Base-by-base conservation (phyloP, 371 early-diverging fungal species). In the Mucor mucedo region DNA sequence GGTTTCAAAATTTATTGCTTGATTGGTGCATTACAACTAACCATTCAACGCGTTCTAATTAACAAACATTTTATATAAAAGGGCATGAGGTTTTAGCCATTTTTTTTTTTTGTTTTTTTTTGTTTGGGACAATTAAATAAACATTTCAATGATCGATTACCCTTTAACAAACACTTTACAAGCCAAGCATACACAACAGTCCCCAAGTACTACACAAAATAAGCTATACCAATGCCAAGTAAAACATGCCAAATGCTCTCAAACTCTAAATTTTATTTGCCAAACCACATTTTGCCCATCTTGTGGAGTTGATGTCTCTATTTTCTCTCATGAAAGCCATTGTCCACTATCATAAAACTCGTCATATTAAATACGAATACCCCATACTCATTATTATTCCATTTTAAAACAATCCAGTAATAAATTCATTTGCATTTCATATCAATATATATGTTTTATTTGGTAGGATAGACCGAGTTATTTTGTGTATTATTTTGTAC, bases 221-320 rank as follows among this genome's bases (percentile, higher is more conserved):
- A 35, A 35, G 35, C 4, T 35, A 35, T 35, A 35, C 35, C 35
- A 35, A 4, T 6, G 8, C 8, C 35, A 35, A 35, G 35, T 8
- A 35, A 35, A 42, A 11, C 44, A 42, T 14, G 5, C 10, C 44
- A 14, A 10, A 11, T 10, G 44, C 44, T 42, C 44, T 42, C 44
- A 14, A 42, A 29, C 35, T 33, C 6, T 32, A 11, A 30, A 29
- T 5, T 2, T 7, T 14, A 11, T 33, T 11, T 33, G 30, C 9
- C 52, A 35, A 8, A 35, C 35, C 8, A 35, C 45, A 10, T 67
- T 67, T 35, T 67, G 67, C 13, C 48, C 56, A 5, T 42, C 27
- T 11, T 67, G 67, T 42, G 67, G 67, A 41, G 67, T 67, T 21
- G 67, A 67, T 45, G 49, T 67, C 45, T 52, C 67, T 30, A 56